These are phyloP conservation scores for Cyclostephanos tholiformis DNA, from an alignment of 108 stramenopile species.

Conservation along the genomic window DNA sequence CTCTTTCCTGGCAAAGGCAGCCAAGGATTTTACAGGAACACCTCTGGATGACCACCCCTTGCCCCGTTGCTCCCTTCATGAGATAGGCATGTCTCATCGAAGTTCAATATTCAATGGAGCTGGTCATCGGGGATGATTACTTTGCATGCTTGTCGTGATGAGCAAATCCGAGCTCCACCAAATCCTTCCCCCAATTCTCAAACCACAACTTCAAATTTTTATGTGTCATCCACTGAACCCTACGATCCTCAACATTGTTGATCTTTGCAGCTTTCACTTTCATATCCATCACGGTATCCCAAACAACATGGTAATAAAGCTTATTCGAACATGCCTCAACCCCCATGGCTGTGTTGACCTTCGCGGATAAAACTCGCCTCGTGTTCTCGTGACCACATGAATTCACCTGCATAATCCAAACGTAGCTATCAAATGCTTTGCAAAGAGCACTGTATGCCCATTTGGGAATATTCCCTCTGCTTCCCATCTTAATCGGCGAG, in stretches of 20 bases:
- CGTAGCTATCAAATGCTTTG: neutral
- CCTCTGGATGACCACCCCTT: constrained; percentile 12
- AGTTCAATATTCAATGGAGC: no score
- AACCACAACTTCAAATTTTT: no score
- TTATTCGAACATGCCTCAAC: neutral
- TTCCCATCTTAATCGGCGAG: no score
- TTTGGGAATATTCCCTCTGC: no score
- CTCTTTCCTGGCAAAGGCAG: constrained; percentile 6
- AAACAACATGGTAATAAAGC: neutral
- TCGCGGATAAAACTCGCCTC: neutral
- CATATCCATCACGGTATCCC: no score
- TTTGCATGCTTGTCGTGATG: no score
- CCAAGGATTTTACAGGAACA: constrained; percentile 6
- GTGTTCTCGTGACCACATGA: constrained; percentile 2
- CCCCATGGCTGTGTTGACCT: neutral
- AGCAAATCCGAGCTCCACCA: no score
- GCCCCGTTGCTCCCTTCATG: constrained; percentile 12
- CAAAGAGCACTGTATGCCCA: neutral
- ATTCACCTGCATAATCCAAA: constrained; percentile 9
- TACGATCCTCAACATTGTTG: no score
- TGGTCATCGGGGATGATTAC: no score
- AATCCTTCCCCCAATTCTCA: no score
- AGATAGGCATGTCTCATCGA: constrained; percentile 18
- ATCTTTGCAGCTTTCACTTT: no score
- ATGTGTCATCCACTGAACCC: no score